phyloP scores from a whole-genome alignment of 805 yeast species.

The Metschnikowia cubensis region DNA sequence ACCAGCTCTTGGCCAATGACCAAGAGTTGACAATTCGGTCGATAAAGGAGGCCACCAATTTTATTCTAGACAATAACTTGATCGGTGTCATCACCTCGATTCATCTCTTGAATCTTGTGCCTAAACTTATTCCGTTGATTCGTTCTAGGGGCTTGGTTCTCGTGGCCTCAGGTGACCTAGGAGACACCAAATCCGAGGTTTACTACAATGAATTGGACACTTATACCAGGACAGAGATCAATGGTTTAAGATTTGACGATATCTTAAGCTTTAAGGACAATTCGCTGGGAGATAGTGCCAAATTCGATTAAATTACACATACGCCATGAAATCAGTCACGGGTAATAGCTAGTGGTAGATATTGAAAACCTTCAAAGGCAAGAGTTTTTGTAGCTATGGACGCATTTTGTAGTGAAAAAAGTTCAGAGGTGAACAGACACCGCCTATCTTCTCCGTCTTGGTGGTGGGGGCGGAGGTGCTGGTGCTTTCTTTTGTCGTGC shows the following conservation, averaged over 20 bases:
- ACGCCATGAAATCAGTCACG: no score
- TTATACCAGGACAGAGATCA: conserved; percentile 46
- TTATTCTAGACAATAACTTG: conserved; percentile 77
- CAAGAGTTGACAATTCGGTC: conserved; percentile 53
- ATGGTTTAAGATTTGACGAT: conserved; percentile 64
- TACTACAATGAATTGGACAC: conserved; percentile 30
- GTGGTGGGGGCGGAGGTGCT: conserved; percentile 36
- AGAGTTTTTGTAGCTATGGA: not conserved
- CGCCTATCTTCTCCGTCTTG: conserved; percentile 9
- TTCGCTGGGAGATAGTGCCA: not conserved
- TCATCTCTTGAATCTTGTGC: conserved; percentile 66
- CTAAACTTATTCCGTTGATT: conserved; percentile 68
- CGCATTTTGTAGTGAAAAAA: not conserved
- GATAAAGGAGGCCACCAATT: conserved; percentile 75
- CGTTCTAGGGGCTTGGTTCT: conserved; percentile 77
- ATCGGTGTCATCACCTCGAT: conserved; percentile 79
- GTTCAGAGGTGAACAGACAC: not conserved
- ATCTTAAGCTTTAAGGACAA: conserved; percentile 63
- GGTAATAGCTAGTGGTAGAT: no score
- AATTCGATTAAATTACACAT: not conserved
- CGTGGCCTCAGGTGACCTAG: conserved; percentile 57
- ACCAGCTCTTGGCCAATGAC: conserved; percentile 25
- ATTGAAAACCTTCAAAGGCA: no score
- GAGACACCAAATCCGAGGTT: conserved; percentile 20
- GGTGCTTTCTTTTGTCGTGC: conserved; percentile 36